Evolutionary conservation across 441 rosid species (phyloP).

Genomic region (Raphanus hybrid): DNA sequence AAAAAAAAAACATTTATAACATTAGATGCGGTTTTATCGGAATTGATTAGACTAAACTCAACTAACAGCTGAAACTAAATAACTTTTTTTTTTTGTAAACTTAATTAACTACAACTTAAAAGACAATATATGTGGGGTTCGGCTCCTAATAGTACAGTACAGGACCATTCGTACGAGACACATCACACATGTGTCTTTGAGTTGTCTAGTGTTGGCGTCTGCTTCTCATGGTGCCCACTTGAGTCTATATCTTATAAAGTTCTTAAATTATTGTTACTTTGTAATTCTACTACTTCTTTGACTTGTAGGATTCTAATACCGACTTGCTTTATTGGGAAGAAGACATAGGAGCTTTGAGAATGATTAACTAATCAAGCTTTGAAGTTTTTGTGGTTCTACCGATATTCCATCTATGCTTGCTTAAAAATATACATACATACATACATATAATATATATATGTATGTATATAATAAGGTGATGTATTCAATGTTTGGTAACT

Average conservation of each 20-base stretch:
- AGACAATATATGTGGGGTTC: not conserved
- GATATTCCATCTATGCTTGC: no score
- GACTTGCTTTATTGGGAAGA: slow-evolving; percentile 5
- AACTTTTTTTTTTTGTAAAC: no score
- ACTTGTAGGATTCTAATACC: not conserved
- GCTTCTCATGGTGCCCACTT: slow-evolving; percentile 20
- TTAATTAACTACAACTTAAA: no score
- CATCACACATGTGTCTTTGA: slow-evolving; percentile 35
- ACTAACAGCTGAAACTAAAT: not conserved
- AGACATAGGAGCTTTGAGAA: not conserved
- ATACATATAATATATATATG: no score
- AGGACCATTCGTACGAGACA: slow-evolving; percentile 25
- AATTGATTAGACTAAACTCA: not conserved
- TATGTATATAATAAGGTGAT: no score
- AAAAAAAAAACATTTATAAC: no score
- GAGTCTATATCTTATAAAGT: slow-evolving; percentile 5
- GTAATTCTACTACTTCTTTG: not conserved
- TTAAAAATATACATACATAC: no score
- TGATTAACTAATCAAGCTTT: slow-evolving; percentile 2
- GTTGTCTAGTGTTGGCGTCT: slow-evolving; percentile 25
- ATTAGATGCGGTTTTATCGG: no score
- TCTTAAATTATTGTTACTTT: slow-evolving; percentile 9
- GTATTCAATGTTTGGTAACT: no score
- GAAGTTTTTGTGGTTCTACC: not conserved
- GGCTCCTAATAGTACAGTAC: slow-evolving; percentile 5